These are phyloP conservation scores for Pyracantha coccinea DNA, from an alignment of 331 rosid species.

Conservation along the genomic window DNA sequence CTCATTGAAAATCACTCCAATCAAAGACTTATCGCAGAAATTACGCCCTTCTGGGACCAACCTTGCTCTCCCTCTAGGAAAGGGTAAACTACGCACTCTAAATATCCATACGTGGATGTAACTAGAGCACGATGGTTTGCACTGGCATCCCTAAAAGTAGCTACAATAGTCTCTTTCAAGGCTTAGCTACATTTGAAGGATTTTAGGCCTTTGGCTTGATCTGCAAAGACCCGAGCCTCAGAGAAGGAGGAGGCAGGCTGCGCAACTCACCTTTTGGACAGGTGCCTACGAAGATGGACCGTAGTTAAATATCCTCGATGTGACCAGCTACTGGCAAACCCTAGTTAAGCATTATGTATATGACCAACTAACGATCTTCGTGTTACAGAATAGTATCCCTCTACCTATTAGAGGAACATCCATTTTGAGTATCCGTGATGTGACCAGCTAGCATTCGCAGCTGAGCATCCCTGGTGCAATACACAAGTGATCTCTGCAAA, in stretches of 20 bases:
- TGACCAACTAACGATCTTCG: too few relatives aligned
- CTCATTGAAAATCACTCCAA: rapidly evolving
- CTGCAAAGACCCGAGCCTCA: too few relatives aligned
- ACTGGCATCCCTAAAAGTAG: background rate
- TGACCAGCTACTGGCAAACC: too few relatives aligned
- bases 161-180: too few relatives aligned
- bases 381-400: too few relatives aligned
- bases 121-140: too few relatives aligned
- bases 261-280: too few relatives aligned
- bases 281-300: rapidly evolving
- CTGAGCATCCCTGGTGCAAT: background rate
- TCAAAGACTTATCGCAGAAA: background rate
- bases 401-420: background rate
- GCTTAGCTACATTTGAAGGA: too few relatives aligned
- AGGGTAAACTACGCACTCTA: background rate
- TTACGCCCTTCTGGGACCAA: background rate
- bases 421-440: too few relatives aligned
- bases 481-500: background rate
- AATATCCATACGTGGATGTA: background rate
- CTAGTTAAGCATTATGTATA: rapidly evolving
- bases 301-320: too few relatives aligned
- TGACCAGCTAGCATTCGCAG: background rate
- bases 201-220: too few relatives aligned
- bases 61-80: rapidly evolving
- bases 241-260: rapidly evolving